phyloP scores from a whole-genome alignment of 2,329 filamentous ascomycete species.

The Penicillium sp. region DNA sequence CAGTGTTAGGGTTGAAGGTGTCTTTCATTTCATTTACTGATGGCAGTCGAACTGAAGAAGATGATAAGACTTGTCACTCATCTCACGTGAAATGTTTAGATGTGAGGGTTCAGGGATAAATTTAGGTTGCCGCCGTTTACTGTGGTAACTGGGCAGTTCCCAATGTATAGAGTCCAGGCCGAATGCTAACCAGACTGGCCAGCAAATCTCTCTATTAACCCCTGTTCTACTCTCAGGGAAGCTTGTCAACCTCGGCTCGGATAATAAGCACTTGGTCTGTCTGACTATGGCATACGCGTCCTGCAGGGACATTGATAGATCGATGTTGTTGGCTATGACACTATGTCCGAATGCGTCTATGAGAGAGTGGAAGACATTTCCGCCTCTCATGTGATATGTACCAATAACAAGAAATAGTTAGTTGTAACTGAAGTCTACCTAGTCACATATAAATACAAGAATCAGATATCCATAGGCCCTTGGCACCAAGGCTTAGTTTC shows the following conservation, averaged over 20 bases:
- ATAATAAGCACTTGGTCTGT: not conserved
- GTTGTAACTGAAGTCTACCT: no score
- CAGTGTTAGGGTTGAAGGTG: slow-evolving; percentile 15
- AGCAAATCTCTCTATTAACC: not conserved
- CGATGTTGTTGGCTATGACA: no score
- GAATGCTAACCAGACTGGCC: not conserved
- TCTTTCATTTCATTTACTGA: slow-evolving; percentile 12
- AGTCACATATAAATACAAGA: no score
- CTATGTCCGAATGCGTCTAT: not conserved
- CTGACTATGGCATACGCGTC: slow-evolving; percentile 15
- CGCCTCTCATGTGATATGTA: not conserved
- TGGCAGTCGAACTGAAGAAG: not conserved
- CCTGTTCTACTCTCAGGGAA: not conserved
- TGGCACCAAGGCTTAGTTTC: not conserved
- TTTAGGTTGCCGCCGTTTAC: no score
- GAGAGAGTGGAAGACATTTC: not conserved
- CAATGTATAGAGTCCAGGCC: not conserved
- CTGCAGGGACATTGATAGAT: slow-evolving; percentile 19
- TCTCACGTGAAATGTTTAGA: not conserved
- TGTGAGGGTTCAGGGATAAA: no score
- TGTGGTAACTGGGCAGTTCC: no score
- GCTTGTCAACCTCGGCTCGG: not conserved
- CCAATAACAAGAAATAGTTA: no score
- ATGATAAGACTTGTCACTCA: not conserved
- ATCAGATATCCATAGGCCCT: not conserved